phyloP scores from a whole-genome alignment of 306 rosid genomes.

The Amphicarpaea edgeworthii region DNA sequence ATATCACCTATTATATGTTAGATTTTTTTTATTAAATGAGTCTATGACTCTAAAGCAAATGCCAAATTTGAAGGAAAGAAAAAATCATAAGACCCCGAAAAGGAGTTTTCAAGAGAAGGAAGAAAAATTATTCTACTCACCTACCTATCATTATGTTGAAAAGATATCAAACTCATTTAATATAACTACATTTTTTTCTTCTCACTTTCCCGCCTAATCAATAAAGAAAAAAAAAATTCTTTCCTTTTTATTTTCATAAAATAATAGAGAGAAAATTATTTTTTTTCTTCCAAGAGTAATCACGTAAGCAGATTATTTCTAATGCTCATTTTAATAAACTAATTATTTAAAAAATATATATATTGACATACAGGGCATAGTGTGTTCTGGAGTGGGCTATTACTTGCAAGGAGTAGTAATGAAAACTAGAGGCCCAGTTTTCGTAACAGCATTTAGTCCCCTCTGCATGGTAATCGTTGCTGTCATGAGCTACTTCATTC shows the following conservation, averaged over 20 bases:
- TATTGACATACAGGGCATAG: conserved; percentile 68
- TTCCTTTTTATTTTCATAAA: background rate
- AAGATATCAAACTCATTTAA: background rate
- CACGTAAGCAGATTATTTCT: no score
- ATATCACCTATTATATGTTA: no score
- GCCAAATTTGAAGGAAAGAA: no score
- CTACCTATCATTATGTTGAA: background rate
- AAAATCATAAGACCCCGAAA: no score
- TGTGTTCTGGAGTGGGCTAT: conserved; percentile 75
- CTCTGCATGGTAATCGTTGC: conserved; percentile 88
- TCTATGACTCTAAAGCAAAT: no score
- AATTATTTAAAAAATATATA: background rate
- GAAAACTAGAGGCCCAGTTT: conserved; percentile 89
- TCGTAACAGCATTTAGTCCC: conserved; percentile 86
- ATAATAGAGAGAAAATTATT: no score
- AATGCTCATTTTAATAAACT: background rate
- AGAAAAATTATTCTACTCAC: background rate
- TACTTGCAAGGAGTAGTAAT: conserved; percentile 91
- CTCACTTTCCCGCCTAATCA: background rate
- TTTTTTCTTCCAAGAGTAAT: no score
- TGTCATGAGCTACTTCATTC: conserved; percentile 65
- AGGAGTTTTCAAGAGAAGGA: background rate
- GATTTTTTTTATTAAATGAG: no score
- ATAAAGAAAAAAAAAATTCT: background rate
- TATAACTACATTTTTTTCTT: background rate